Base-by-base conservation (phyloP, 2,329 filamentous ascomycete species). In the Eutypa lata region DNA sequence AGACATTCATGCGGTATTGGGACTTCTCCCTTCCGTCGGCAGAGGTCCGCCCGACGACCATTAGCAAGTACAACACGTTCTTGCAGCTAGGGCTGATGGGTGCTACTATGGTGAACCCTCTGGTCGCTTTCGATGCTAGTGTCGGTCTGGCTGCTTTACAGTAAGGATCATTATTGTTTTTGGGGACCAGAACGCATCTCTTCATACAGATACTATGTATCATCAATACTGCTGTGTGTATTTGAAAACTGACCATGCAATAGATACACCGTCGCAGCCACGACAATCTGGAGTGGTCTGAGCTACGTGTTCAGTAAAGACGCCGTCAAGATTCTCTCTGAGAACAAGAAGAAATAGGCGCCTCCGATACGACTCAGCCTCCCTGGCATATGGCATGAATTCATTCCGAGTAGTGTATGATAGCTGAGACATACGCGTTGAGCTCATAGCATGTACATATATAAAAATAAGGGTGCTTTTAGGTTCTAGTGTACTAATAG, bases 1-100 rank as follows among this genome's bases (percentile, higher is more conserved):
- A 97, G 74, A 97, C 94, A 0, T 90, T 97, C 71, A 74, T 82
- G 18, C 80, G 94, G 18, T 99, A 97, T 73, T 99, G 94, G 94
- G 94, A 99, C 72, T 97, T 99, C 68, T 93, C 89, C 3, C 80
- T 99, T 14, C 94, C 90, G 2, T 90, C 86, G 38, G 90, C 90
- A 2, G 90, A 94, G 71, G 90, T 95, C 6, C 87, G 84, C 55
- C 90, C 90, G 1, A 94, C 90, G 0, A 87, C 81, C 1, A 90
- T 95, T 56, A 91, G 88, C 72, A 95, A 95, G 76, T 87, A 91
- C 71, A 99, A 99, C 72, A 99, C 94, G 0, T 91, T 95, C 43
- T 74, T 97, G 61, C 94, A 99, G 70, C 76, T 99, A 19, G 84
- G 87, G 4, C 80, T 99, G 13, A 89, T 99, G 64, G 93, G 92